Percentiles rank a stretch among this genome's conserved stretches.
Evolutionary conservation across 257 asterid genomes (phyloP).

Genomic region (Solanum virginianum): DNA sequence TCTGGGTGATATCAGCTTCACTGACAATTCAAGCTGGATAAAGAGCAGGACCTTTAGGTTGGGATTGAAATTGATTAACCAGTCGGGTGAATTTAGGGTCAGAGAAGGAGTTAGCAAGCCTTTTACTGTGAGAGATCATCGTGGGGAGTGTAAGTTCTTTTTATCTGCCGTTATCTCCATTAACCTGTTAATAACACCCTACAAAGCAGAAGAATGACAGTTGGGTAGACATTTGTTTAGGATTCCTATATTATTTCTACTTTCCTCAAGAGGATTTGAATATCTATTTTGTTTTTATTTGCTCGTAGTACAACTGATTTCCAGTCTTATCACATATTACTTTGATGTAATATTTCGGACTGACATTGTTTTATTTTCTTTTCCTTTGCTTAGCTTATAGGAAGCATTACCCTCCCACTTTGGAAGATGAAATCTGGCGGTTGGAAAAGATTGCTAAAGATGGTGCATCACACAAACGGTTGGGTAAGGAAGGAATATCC

Average conservation of each 20-base stretch:
- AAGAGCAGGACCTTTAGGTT: conserved; percentile 75
- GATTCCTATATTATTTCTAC: background rate
- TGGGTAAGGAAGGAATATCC: conserved; percentile 17
- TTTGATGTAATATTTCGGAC: background rate
- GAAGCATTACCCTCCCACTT: conserved; percentile 64
- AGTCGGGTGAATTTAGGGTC: conserved; percentile 18
- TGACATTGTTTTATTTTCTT: conserved; percentile 1
- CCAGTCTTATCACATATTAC: background rate
- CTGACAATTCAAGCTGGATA: conserved; percentile 90
- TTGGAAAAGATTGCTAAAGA: conserved; percentile 72
- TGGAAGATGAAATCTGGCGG: conserved; percentile 72
- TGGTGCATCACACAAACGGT: conserved; percentile 43
- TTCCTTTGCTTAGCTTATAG: conserved; percentile 40
- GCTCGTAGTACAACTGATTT: background rate
- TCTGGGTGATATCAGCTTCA: conserved; percentile 50
- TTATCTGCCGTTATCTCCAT: background rate
- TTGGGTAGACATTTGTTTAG: background rate
- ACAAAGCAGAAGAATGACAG: background rate
- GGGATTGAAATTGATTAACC: conserved; percentile 28
- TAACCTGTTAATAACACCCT: background rate
- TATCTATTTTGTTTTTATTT: background rate
- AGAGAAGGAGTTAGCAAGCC: conserved; percentile 73
- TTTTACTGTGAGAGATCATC: conserved; percentile 80
- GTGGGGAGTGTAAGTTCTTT: conserved; percentile 69
- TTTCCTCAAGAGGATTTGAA: background rate